Conservation (phyloP, 371 early-diverging fungal species). For the Rhizopus delemar region DNA sequence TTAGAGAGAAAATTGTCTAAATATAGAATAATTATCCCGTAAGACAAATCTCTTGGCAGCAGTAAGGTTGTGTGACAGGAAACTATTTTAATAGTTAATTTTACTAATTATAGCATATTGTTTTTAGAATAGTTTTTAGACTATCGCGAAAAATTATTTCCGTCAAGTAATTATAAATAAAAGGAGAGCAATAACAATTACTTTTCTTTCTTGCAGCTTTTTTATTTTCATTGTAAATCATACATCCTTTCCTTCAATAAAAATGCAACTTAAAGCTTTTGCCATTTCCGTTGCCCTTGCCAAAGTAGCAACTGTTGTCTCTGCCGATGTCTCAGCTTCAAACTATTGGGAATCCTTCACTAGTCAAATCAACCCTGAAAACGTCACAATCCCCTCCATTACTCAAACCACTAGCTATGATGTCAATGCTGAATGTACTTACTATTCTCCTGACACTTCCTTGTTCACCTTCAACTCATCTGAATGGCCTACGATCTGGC, state of each 20-base stretch:
- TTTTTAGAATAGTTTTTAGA: too few species aligned
- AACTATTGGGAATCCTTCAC: conserved; percentile 24
- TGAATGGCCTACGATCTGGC: conserved; percentile 50
- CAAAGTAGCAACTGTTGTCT: conserved; percentile 10
- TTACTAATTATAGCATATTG: conserved; percentile 1
- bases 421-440: conserved; percentile 20
- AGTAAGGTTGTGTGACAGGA: too few species aligned
- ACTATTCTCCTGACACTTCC: conserved; percentile 27
- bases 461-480: conserved; percentile 27
- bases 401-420: conserved; percentile 21
- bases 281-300: conserved; percentile 27
- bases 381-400: conserved; percentile 20
- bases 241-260: background rate
- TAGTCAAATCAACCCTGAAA: conserved; percentile 21
- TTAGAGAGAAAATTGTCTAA: background rate
- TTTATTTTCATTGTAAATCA: background rate
- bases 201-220: background rate
- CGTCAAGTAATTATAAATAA: background rate
- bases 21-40: background rate
- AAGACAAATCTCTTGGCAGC: background rate
- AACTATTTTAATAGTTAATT: background rate
- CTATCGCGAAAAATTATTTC: too few species aligned
- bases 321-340: conserved; percentile 20
- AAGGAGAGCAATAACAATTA: background rate
- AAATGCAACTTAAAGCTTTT: conserved; percentile 33